Evolutionary conservation across 2,329 filamentous ascomycete genomes (phyloP).

Genomic region (Spiromastix sp.): DNA sequence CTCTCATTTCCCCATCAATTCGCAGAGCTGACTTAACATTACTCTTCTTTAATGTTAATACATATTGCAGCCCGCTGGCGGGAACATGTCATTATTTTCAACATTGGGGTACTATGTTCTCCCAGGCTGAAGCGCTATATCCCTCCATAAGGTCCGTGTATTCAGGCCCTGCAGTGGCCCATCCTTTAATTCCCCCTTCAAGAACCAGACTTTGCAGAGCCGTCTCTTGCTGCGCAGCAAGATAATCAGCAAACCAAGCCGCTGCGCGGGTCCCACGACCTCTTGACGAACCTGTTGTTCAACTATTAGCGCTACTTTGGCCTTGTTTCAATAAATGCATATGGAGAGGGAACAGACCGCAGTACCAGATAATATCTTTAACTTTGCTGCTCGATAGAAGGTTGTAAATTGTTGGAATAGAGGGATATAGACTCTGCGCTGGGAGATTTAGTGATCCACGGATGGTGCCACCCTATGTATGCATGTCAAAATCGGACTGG

Average conservation of each 20-base stretch:
- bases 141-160: slow-evolving; percentile 41
- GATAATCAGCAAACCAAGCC: slow-evolving; percentile 46
- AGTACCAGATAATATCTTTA: slow-evolving; percentile 30
- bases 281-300: slow-evolving; percentile 39
- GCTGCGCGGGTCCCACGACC: slow-evolving; percentile 47
- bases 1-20: too few relatives aligned
- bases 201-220: slow-evolving; percentile 41
- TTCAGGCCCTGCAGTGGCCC: slow-evolving; percentile 39
- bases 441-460: slow-evolving; percentile 42
- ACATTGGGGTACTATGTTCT: too few relatives aligned
- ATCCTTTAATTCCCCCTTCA: slow-evolving; percentile 45
- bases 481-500: background rate
- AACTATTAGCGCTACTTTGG: background rate
- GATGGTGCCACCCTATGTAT: slow-evolving; percentile 50
- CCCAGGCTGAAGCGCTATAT: slow-evolving; percentile 32
- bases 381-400: slow-evolving; percentile 20
- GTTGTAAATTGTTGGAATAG: slow-evolving; percentile 27
- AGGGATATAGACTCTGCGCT: slow-evolving; percentile 30
- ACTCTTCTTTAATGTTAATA: too few relatives aligned
- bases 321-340: too few relatives aligned
- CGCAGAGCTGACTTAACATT: too few relatives aligned
- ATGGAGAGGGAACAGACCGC: slow-evolving; percentile 23
- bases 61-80: too few relatives aligned
- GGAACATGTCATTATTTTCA: too few relatives aligned
- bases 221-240: slow-evolving; percentile 31